Conservation (phyloP, 1,284 basidiomycete species). For the Ceratobasidium theobromae region DNA sequence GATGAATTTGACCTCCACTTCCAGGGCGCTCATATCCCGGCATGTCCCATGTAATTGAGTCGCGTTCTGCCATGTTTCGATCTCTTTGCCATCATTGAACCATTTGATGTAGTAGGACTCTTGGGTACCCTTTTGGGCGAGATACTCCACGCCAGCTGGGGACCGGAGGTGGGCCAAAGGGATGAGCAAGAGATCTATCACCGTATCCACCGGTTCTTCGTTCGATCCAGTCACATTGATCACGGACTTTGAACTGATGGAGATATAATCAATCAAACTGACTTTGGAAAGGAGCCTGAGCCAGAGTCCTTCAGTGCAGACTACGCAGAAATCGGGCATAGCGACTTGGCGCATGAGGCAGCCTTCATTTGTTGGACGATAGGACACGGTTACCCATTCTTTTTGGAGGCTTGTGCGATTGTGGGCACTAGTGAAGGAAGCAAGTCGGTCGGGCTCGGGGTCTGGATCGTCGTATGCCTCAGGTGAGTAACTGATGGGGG, state of each 20-base stretch:
- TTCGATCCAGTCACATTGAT: conserved; percentile 44
- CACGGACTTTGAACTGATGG: too few relatives aligned
- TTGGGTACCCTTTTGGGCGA: background rate
- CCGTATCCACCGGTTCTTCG: conserved; percentile 11
- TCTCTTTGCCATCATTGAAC: background rate
- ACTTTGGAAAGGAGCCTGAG: conserved; percentile 59
- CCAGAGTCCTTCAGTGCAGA: conserved; percentile 75
- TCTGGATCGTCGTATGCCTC: conserved; percentile 36
- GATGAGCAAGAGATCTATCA: conserved; percentile 52
- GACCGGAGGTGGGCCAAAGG: conserved; percentile 61
- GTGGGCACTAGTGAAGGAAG: conserved; percentile 47
- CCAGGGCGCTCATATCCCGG: background rate
- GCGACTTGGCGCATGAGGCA: conserved; percentile 81
- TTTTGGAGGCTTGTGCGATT: conserved; percentile 56
- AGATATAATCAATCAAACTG: conserved; percentile 60
- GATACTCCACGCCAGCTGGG: background rate
- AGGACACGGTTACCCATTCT: conserved; percentile 56
- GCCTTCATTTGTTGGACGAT: conserved; percentile 77
- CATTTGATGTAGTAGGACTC: background rate
- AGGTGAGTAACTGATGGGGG: conserved; percentile 29
- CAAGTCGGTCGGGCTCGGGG: conserved; percentile 41
- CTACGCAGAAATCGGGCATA: conserved; percentile 70
- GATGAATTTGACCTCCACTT: background rate
- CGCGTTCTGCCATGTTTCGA: background rate
- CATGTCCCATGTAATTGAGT: background rate